phyloP scores from a whole-genome alignment of 805 yeast genomes.

The Candida silvicultrix region DNA sequence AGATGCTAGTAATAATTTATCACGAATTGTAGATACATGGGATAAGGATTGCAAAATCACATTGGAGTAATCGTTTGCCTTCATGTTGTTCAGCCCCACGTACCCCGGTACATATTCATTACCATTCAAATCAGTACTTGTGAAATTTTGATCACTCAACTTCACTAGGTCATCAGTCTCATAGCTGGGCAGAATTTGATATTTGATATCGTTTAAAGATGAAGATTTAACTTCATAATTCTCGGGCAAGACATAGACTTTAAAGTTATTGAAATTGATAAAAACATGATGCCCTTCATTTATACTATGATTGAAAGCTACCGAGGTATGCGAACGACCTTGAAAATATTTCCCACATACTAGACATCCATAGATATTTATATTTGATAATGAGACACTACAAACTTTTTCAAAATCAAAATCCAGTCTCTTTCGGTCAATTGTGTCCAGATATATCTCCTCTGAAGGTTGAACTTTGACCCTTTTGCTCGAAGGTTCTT shows the following conservation, averaged over 20 bases:
- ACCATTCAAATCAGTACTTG: constrained; percentile 36
- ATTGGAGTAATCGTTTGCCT: constrained; percentile 47
- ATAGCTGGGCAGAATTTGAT: constrained; percentile 47
- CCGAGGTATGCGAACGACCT: constrained; percentile 59
- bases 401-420: constrained; percentile 70
- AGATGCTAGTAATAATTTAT: constrained; percentile 30
- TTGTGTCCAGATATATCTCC: constrained; percentile 23
- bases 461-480: neutral
- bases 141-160: constrained; percentile 17
- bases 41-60: constrained; percentile 49
- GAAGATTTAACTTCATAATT: constrained; percentile 35
- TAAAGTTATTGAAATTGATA: constrained; percentile 44
- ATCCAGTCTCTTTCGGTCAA: constrained; percentile 34
- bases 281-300: constrained; percentile 58
- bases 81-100: constrained; percentile 55
- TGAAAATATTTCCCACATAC: constrained; percentile 69
- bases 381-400: constrained; percentile 50
- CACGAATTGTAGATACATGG: constrained; percentile 47
- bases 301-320: constrained; percentile 63
- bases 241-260: constrained; percentile 60
- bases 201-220: constrained; percentile 44
- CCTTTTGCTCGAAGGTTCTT: neutral
- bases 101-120: constrained; percentile 53
- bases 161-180: constrained; percentile 24
- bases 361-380: constrained; percentile 66